These are phyloP conservation scores for Neopestalotiopsis sp. DNA, from an alignment of 2,329 filamentous ascomycete genomes.

Conservation along the genomic window DNA sequence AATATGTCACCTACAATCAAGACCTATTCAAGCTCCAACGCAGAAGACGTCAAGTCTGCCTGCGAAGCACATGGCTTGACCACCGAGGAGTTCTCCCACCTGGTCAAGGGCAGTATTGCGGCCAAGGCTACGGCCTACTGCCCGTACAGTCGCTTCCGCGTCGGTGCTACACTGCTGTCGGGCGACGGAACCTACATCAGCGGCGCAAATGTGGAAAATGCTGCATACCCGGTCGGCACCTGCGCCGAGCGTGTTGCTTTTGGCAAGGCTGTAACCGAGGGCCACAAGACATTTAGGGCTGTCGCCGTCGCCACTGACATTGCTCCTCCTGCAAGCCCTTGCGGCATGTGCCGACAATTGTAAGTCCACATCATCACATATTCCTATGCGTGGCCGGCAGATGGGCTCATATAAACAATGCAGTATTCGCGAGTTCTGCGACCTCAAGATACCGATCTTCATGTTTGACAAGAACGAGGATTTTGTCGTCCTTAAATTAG, in stretches of 20 bases:
- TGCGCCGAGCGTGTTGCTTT: slow-evolving; percentile 94
- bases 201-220: slow-evolving; percentile 94
- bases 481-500: slow-evolving; percentile 72
- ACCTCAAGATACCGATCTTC: slow-evolving; percentile 74
- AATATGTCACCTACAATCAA: slow-evolving; percentile 23
- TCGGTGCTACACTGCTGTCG: slow-evolving; percentile 79
- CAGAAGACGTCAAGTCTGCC: slow-evolving; percentile 33
- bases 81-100: slow-evolving; percentile 64
- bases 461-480: slow-evolving; percentile 89
- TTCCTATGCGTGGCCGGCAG: neutral
- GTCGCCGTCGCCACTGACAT: slow-evolving; percentile 87
- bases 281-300: slow-evolving; percentile 69
- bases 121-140: slow-evolving; percentile 86
- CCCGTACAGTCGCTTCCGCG: slow-evolving; percentile 91
- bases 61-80: slow-evolving; percentile 57
- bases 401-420: neutral
- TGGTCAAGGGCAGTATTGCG: slow-evolving; percentile 66
- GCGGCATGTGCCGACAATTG: slow-evolving; percentile 97
- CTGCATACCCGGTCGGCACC: slow-evolving; percentile 89
- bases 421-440: slow-evolving; percentile 79
- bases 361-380: slow-evolving; percentile 47
- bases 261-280: slow-evolving; percentile 73
- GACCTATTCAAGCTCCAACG: slow-evolving; percentile 32
- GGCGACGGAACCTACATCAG: slow-evolving; percentile 59
- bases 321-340: slow-evolving; percentile 72